A percentile compares a stretch with the other conserved stretches of the same genome.
Evolutionary conservation across 805 yeast genomes (phyloP).

Genomic region (Ogataea glucozyma): DNA sequence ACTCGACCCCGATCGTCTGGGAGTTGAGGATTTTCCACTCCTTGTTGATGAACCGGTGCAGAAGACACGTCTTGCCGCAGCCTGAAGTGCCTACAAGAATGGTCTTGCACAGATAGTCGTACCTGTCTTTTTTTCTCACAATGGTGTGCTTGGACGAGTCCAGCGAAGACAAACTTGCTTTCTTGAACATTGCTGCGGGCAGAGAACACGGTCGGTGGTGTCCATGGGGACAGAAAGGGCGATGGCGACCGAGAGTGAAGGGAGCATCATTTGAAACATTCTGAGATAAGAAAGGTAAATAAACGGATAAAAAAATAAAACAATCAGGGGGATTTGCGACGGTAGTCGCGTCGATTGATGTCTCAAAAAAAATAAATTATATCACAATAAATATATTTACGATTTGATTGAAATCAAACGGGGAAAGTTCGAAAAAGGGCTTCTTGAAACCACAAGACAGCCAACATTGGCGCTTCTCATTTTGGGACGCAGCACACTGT

Average conservation of each 20-base stretch:
- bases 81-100: slow-evolving; percentile 19
- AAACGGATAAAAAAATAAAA: no score
- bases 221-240: neutral
- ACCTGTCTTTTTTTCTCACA: slow-evolving; percentile 22
- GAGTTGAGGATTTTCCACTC: slow-evolving; percentile 32
- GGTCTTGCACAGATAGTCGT: slow-evolving; percentile 39
- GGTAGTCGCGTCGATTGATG: no score
- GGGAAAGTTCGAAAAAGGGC: no score
- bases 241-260: neutral
- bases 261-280: neutral
- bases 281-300: no score
- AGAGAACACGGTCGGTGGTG: slow-evolving; percentile 1
- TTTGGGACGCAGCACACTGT: no score
- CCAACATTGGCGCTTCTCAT: no score
- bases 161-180: slow-evolving; percentile 21
- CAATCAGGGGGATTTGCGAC: no score
- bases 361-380: no score
- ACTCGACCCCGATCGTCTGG: slow-evolving; percentile 44
- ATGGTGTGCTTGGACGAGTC: slow-evolving; percentile 25
- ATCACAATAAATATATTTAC: no score
- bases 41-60: slow-evolving; percentile 36
- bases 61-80: slow-evolving; percentile 33
- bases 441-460: no score
- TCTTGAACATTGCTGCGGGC: slow-evolving; percentile 20
- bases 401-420: no score